A percentile compares a stretch with the other conserved stretches of the same genome.
These are phyloP conservation scores for Aspergillus sp. DNA, from an alignment of 2,329 filamentous ascomycete species.

Conservation along the genomic window DNA sequence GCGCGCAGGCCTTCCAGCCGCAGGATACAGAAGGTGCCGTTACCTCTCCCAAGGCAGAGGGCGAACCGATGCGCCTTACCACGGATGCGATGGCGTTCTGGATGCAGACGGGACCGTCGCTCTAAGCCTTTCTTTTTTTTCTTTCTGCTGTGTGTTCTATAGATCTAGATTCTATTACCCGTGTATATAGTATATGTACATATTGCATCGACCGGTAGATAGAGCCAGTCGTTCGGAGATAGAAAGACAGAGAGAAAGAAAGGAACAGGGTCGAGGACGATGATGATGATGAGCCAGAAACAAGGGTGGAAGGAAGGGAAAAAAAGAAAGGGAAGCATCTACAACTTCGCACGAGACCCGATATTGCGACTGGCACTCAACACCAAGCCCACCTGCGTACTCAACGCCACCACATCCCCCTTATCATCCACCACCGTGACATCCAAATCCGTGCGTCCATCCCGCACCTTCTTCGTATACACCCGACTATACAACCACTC, in stretches of 20 bases:
- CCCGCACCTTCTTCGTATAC: constrained; percentile 65
- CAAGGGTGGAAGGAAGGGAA: no score
- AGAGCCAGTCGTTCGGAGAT: neutral
- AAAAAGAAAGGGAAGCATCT: constrained; percentile 6
- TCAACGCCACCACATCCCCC: constrained; percentile 67
- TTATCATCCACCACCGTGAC: constrained; percentile 65
- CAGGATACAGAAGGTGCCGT: constrained; percentile 28
- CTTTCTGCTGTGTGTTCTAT: constrained; percentile 6
- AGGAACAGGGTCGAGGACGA: neutral
- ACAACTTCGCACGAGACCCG: constrained; percentile 44
- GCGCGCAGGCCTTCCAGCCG: constrained; percentile 43
- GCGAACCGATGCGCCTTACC: constrained; percentile 37
- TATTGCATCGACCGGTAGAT: constrained; percentile 7
- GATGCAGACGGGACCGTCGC: constrained; percentile 31
- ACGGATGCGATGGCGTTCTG: constrained; percentile 47
- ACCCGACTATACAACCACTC: constrained; percentile 72
- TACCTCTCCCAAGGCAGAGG: neutral
- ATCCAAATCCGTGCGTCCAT: constrained; percentile 75
- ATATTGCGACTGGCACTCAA: constrained; percentile 66
- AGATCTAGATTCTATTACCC: no score
- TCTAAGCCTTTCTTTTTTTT: neutral
- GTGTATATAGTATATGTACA: constrained; percentile 11
- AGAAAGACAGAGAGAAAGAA: no score
- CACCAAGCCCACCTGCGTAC: constrained; percentile 68
- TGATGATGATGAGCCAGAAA: neutral